Base-by-base conservation (phyloP, 1,284 basidiomycete genomes). In the Boletellus deceptivus region DNA sequence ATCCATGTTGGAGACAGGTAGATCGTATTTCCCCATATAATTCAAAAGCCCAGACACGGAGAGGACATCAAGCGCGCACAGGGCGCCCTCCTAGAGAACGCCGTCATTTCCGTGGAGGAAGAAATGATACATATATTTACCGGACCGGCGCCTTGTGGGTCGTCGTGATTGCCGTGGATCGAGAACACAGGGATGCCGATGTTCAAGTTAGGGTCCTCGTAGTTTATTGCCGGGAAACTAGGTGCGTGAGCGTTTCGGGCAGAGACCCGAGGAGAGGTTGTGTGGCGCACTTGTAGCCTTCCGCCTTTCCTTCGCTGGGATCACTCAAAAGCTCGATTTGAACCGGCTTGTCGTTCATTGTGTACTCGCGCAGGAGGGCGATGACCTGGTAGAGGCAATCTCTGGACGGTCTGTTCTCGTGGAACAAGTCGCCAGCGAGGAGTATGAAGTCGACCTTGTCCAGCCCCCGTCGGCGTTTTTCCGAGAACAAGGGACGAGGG, bases 101-200 rank as follows among this genome's bases (percentile, higher is more conserved):
- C 25, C 37, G 46, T 43, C 42, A 48, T 43, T 13, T 33, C 9
- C 6, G 44, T 18, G 40, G 39, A 29, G 43, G 25, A 4, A 31
- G 16, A 44, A 22, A 14, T 18, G 4, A 10, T 25, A 14, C 9
- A 17, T 6, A 54, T 14, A 68, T 89, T 58, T 61, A 93, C 93
- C 10, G 90, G 80, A 13, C 94, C 94, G 11, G 93, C 87, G 20
- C 96, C 97, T 71, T 99, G 97, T 29, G 97, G 96, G 61, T 99
- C 96, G 65, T 99, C 97, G 69, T 99, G 97, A 65, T 99, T 99
- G 38, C 96, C 97, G 63, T 99, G 96, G 41, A 99, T 99, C 0
- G 95, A 98, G 72, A 99, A 99, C 20, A 98, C 89, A 3, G 97
- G 97, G 25, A 97, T 92, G 18, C 84, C 86, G 47, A 99, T 82